Percentiles rank a stretch among this genome's conserved stretches.
Conservation (phyloP, 768 basidiomycete species). For the Auricularia heimuer region DNA sequence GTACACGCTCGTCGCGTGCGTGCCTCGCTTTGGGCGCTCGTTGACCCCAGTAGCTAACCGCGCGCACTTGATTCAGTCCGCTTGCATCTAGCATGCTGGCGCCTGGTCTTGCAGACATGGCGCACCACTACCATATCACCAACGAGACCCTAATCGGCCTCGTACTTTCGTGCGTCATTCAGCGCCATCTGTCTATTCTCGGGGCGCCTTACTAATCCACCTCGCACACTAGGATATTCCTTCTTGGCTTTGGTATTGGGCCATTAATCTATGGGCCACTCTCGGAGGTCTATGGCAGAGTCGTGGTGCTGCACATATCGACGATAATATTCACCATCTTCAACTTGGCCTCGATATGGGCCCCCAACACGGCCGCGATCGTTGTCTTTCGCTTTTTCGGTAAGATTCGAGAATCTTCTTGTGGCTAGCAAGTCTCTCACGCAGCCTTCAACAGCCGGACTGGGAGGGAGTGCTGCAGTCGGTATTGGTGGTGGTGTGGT, state of each 20-base stretch:
- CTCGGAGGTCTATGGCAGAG: slow-evolving; percentile 15
- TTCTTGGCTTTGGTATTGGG: slow-evolving; percentile 28
- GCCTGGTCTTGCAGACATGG: slow-evolving; percentile 25
- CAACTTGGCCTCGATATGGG: slow-evolving; percentile 11
- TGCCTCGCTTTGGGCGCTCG: slow-evolving; percentile 21
- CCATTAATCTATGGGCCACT: slow-evolving; percentile 8
- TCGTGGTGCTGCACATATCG: slow-evolving; percentile 12
- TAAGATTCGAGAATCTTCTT: neutral
- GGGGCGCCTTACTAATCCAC: neutral
- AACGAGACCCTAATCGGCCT: slow-evolving; percentile 43
- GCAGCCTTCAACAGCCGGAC: slow-evolving; percentile 8
- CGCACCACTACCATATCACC: slow-evolving; percentile 27
- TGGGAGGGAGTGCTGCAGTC: slow-evolving; percentile 13
- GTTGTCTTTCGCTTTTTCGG: slow-evolving; percentile 16
- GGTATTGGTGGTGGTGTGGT: slow-evolving; percentile 12
- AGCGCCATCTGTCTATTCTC: neutral
- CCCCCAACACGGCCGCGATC: slow-evolving; percentile 11
- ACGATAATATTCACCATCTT: slow-evolving; percentile 13
- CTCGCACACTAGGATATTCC: slow-evolving; percentile 38
- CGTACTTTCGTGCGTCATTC: slow-evolving; percentile 28
- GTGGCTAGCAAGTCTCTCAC: neutral
- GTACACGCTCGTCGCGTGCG: slow-evolving; percentile 29
- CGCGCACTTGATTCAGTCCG: slow-evolving; percentile 21
- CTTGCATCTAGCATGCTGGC: slow-evolving; percentile 61
- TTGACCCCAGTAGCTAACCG: slow-evolving; percentile 55